Base-by-base conservation (phyloP, 2,329 filamentous ascomycete genomes). In the Didymella glomerata region DNA sequence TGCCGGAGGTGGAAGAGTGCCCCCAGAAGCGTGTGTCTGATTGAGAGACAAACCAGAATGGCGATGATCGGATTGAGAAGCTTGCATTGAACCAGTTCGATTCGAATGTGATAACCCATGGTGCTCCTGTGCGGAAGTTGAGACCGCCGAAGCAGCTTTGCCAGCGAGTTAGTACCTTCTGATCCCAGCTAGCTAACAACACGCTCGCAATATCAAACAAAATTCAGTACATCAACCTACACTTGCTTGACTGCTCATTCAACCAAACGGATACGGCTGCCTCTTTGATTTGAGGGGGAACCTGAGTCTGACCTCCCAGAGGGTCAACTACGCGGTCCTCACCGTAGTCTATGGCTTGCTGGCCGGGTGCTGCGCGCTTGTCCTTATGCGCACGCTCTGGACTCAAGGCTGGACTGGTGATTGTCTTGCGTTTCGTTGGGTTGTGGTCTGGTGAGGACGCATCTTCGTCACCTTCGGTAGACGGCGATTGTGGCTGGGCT, bases 251-350 rank as follows among this genome's bases (percentile, higher is more conserved):
- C 34, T 57, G 54, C 4, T 22, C 42, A 20, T 47, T 14, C 20
- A 57, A 11, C 54, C 54, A 57, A 18, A 32, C 20, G 13, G 48
- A 57, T 3, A 52, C 54, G 14, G 48, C 54, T 14, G 32, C 48
- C 10, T 57, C 20, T 36, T 52, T 41, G n/a, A 27, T 36, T 4
- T 13, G 20, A 5, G 8, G 22, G 11, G 34, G 36, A 24, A 57
- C 48, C 11, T 52, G 40, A 38, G 48, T 42, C 20, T 42, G 27
- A 24, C 34, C 32, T 44, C 48, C 48, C 16, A 52, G 22, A 20
- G 54, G 48, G n/a, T 57, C 44, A 27, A 44, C 9, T 9, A 24
- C 14, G 8, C 48, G 54, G 3, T 13, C 42, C 10, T 22, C 9
- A 1, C 42, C 48, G 28, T 44, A 11, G 9, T 48, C 61, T 27